Base-by-base conservation (phyloP, 305 asterid genomes). In the Ajuga reptans region DNA sequence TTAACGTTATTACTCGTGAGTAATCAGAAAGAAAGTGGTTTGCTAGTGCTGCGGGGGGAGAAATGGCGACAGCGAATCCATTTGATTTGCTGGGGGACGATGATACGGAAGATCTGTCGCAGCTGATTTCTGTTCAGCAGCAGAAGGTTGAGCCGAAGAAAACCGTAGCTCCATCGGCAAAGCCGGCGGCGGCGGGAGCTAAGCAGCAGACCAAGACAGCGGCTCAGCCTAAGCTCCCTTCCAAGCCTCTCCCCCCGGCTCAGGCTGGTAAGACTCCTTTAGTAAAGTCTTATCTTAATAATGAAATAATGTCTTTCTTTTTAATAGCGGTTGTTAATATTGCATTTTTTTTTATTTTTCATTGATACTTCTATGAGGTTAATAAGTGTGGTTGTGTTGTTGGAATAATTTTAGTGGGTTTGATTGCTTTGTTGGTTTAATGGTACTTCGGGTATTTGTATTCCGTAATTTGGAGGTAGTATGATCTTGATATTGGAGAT, bases 21-120 rank as follows among this genome's bases (percentile, higher is more conserved):
- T 55, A 58, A 65, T 74, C 79, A 43, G 74, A 64, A 54, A 74
- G 68, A 61, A 4, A n/a, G 72, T 66, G 63, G 57, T 43, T 62
- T 74, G 43, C 50, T 68, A 24, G 56, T 73, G 72, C 49, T 61
- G 72, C 24, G 68, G 70, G 74, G 46, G 69, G 64, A 66, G 56
- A 75, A 74, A 92, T 92, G 98, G 91, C 97, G 80, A 84, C 95
- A 17, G 14, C 61, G 72, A 92, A 92, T 77, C 98, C 97, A 2
- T 92, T 92, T 78, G 98, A 89, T 84, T 84, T 92, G 85, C 82
- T 92, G 60, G 95, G 86, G 9, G 95, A 84, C 69, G 91, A 83
- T 76, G 96, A 84, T 46, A n/a, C 82, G 47, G 96, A 89, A 75
- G 96, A 89, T 66, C 95, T 89, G 3, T 83, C 85, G 37, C 82